phyloP scores from a whole-genome alignment of 192 early-diverging fungal genomes.

The Diversispora eburnea region DNA sequence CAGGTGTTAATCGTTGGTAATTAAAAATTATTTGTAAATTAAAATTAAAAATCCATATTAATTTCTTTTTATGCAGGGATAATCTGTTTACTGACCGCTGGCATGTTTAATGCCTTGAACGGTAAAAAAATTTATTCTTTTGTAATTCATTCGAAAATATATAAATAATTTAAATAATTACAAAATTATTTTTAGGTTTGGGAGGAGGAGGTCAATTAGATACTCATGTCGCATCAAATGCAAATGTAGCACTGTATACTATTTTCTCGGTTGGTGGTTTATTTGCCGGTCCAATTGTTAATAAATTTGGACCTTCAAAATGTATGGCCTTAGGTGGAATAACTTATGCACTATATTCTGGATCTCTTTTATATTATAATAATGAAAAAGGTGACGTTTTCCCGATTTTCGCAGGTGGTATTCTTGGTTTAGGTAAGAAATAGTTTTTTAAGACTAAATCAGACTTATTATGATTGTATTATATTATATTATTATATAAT shows the following conservation, averaged over 20 bases:
- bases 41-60: background rate
- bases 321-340: conserved; percentile 65
- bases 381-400: conserved; percentile 55
- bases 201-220: conserved; percentile 66
- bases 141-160: background rate
- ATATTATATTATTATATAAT: background rate
- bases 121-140: conserved; percentile 2
- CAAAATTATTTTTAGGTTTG: conserved; percentile 49
- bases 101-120: conserved; percentile 28
- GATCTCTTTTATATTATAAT: conserved; percentile 70
- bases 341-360: conserved; percentile 73
- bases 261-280: conserved; percentile 78
- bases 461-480: background rate
- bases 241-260: conserved; percentile 73
- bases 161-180: background rate
- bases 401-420: conserved; percentile 71
- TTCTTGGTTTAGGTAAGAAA: conserved; percentile 64
- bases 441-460: no score
- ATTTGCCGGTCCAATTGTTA: conserved; percentile 71
- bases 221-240: conserved; percentile 61
- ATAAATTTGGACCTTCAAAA: conserved; percentile 71
- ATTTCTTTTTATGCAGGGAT: background rate
- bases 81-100: background rate
- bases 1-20: conserved; percentile 26
- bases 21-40: background rate